Evolutionary conservation across 2,329 filamentous ascomycete species (phyloP), one percentile per base, ranked within the genome.

Genomic region (Didymosphaeria variabile): DNA sequence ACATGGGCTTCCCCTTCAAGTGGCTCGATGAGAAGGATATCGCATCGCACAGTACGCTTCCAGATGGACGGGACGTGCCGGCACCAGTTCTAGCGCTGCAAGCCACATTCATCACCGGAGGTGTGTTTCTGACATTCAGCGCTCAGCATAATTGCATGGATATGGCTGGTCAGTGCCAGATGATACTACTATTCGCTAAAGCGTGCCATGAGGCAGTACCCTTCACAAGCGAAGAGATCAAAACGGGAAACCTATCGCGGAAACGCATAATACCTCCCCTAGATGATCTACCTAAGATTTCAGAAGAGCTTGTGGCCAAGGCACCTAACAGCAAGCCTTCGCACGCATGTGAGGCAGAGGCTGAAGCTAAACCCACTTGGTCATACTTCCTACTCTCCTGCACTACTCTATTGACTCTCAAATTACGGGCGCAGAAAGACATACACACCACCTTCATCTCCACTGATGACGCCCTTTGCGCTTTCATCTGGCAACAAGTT

Each of bases 401-500:
- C 0, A 44, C 68, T 5, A 74, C 79, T 0, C 75, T 86, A 1
- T 55, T 63, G 1, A 58, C 65, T 0, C 69, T 87, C 1, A 87
- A 87, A 61, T 51, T 65, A 0, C 38, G 66, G 0, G 81, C 82
- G 3, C 68, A 6, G 55, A 67, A 51, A 65, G 65, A 9, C 55
- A 72, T 44, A 61, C 71, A 10, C 26, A 57, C 1, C 53, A 63
- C 1, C 34, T 50, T 50, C 17, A 69, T 86, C 19, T 84, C 84
- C 1, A 87, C 84, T 0, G 84, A 88, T 57, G 85, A 87, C 66
- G 77, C 79, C 2, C 70, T 87, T n/a, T 82, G 72, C 2, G 83
- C 84, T 1, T 81, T 86, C 38, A 71, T 86, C 57, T 87, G 83
- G 83, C 78, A 83, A 36, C 15, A 47, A 10, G 9, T 55, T 7